Evolutionary conservation across 352 stramenopile species (phyloP), one percentile per base, ranked within the genome.

Genomic region (Phytopythium ostracodes): DNA sequence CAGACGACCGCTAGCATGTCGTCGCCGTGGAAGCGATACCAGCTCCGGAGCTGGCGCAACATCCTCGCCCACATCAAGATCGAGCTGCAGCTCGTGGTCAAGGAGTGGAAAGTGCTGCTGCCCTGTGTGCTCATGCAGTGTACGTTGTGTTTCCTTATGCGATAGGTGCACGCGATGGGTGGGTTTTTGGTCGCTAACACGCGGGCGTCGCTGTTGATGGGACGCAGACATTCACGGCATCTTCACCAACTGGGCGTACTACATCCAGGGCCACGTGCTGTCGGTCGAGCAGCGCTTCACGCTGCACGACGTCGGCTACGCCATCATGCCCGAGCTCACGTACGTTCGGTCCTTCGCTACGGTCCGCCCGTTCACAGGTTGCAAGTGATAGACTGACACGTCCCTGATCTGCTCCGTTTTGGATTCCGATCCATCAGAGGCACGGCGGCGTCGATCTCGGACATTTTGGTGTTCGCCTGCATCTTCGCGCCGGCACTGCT

Each of bases 221-320:
- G 15, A 27, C 42, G 20, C 62, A 91, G 79, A 95, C 70, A 63
- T 84, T 55, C 84, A 93, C 66, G 80, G 67, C 47, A 68, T 95
- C 59, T 95, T 94, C 72, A 84, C 93, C 73, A 95, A 95, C 73
- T 44, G 88, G 47, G 87, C 87, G 36, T 95, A 95, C 75, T 95
- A 81, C 71, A 82, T 95, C 52, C 87, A 95, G 62, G 79, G 52
- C 29, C 49, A 87, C 59, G 76, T 89, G 59, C 69, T 95, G 14
- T 75, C 81, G 25, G 53, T 67, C 2, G 71, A 81, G 62, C 87
- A 95, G 76, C 84, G 87, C 57, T 85, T 85, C 50, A 73, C 70
- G 52, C 77, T 95, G 18, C 73, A 92, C 62, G 87, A 95, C 57
- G 56, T 91, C n/a, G 87, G 87, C 51, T 95, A 84, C 38, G 60